Conservation (phyloP, 1,284 basidiomycete species). For the Rhizoctonia solani region DNA sequence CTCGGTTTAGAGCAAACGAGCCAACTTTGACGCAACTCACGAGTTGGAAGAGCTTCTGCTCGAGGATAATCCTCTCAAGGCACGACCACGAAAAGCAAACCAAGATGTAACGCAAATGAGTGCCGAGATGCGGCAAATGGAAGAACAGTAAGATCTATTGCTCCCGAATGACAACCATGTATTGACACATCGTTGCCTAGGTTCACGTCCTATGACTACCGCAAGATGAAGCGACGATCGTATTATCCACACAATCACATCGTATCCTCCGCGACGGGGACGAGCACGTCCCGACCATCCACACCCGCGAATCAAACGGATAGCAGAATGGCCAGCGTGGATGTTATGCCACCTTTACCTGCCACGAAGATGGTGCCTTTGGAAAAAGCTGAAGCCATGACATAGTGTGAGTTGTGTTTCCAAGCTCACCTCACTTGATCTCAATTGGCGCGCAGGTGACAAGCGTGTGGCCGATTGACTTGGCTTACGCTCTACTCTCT, state of each 20-base stretch:
- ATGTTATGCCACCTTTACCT: conserved; percentile 34
- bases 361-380: conserved; percentile 38
- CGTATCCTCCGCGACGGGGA: conserved; percentile 42
- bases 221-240: conserved; percentile 63
- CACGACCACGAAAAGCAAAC: conserved; percentile 87
- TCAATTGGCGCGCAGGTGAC: too few relatives aligned
- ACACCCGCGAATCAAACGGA: conserved; percentile 32
- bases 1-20: conserved; percentile 91
- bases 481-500: conserved; percentile 12
- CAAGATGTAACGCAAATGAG: conserved; percentile 84
- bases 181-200: conserved; percentile 48
- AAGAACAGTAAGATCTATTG: too few relatives aligned
- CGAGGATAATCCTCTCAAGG: conserved; percentile 97
- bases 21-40: conserved; percentile 99
- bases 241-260: conserved; percentile 81
- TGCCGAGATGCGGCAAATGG: conserved; percentile 94
- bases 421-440: neutral
- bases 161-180: too few relatives aligned
- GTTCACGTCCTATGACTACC: conserved; percentile 79
- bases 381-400: conserved; percentile 34
- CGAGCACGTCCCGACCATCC: conserved; percentile 34
- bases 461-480: conserved; percentile 19
- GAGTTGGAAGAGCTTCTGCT: conserved; percentile 94
- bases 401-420: conserved; percentile 13
- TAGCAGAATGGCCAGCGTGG: conserved; percentile 30